phyloP scores from a whole-genome alignment of 345 rosid genomes.

The Aquilaria malaccensis region DNA sequence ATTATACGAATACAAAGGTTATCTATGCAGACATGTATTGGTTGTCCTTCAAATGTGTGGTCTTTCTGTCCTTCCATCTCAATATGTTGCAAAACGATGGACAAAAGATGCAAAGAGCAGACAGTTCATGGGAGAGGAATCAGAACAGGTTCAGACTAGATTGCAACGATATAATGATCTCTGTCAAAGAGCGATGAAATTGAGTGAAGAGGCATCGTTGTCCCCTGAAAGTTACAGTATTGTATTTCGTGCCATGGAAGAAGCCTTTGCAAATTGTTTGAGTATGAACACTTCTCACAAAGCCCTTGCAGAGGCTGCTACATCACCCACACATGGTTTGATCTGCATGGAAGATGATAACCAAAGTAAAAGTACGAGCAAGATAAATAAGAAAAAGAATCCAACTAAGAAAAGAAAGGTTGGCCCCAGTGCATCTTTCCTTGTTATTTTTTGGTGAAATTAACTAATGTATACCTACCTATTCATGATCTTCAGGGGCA shows the following conservation, averaged over 20 bases:
- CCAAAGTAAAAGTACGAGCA: constrained; percentile 33
- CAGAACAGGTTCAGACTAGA: constrained; percentile 47
- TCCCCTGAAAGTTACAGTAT: constrained; percentile 59
- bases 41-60: constrained; percentile 62
- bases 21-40: constrained; percentile 60
- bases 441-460: not conserved
- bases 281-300: constrained; percentile 42
- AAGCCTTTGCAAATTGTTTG: constrained; percentile 47
- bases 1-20: constrained; percentile 54
- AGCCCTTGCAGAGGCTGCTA: constrained; percentile 40
- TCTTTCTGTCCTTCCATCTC: constrained; percentile 47
- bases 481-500: constrained; percentile 32
- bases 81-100: constrained; percentile 61
- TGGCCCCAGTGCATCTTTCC: constrained; percentile 4
- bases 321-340: constrained; percentile 45
- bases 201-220: constrained; percentile 54
- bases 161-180: constrained; percentile 48
- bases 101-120: constrained; percentile 60
- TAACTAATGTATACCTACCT: not conserved
- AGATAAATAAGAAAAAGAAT: constrained; percentile 56
- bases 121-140: constrained; percentile 32
- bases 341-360: constrained; percentile 52
- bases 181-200: constrained; percentile 41
- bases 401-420: constrained; percentile 66
- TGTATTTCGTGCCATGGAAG: constrained; percentile 51